A percentile compares a stretch with the other conserved stretches of the same genome.
phyloP scores from a whole-genome alignment of 1,139 yeast genomes.

The Taiozyma onychis region DNA sequence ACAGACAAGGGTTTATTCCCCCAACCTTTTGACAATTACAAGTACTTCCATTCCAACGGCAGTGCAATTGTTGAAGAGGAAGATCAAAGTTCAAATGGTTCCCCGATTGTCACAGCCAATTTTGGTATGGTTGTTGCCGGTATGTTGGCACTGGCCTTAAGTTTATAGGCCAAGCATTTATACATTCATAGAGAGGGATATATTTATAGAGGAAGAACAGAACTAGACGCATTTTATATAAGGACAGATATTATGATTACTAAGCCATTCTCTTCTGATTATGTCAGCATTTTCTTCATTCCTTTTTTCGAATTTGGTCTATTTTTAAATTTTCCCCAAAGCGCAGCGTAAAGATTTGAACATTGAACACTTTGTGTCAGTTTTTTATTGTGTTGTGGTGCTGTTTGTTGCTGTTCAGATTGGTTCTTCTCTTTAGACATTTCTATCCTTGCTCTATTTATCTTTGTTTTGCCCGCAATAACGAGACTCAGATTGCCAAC shows the following conservation, averaged over 20 bases:
- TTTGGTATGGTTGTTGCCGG: background rate
- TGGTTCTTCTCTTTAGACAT: background rate
- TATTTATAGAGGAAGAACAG: no score
- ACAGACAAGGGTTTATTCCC: conserved; percentile 50
- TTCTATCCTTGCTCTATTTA: background rate
- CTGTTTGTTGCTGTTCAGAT: background rate
- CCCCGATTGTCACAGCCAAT: background rate
- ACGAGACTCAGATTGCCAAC: background rate
- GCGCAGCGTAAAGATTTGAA: background rate
- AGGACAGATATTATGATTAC: background rate
- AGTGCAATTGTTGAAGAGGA: conserved; percentile 5
- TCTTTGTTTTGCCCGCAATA: background rate
- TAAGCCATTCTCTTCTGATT: background rate
- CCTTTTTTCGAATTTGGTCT: background rate
- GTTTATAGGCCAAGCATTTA: background rate
- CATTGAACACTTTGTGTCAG: background rate
- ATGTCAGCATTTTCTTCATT: background rate
- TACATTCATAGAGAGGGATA: background rate
- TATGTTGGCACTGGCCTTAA: background rate
- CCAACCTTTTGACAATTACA: conserved; percentile 43
- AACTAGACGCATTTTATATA: no score
- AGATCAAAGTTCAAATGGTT: conserved; percentile 25
- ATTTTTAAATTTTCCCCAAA: background rate
- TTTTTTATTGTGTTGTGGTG: background rate
- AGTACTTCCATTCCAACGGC: conserved; percentile 26